Evolutionary conservation across 2,329 filamentous ascomycete genomes (phyloP).

Genomic region (Sporothrix pseudoabietina): DNA sequence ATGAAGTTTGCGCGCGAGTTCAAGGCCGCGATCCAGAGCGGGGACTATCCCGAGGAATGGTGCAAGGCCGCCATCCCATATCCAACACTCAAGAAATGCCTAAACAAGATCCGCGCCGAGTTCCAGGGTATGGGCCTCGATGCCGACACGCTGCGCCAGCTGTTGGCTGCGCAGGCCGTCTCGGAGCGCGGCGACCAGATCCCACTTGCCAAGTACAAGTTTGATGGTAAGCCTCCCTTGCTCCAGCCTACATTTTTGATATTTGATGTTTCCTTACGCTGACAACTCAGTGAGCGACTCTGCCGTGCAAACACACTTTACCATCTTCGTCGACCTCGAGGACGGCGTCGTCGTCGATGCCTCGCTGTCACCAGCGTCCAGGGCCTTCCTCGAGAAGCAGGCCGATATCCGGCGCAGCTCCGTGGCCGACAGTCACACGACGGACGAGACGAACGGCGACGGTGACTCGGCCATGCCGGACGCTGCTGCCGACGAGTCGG

Average conservation of each 20-base stretch:
- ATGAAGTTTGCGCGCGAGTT: conserved; percentile 92
- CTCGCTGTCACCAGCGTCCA: conserved; percentile 65
- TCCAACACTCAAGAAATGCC: conserved; percentile 82
- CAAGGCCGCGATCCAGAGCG: conserved; percentile 60
- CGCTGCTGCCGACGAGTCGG: neutral
- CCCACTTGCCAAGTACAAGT: conserved; percentile 52
- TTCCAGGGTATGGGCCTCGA: conserved; percentile 71
- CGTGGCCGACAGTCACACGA: neutral
- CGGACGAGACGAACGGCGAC: neutral
- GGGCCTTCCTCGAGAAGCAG: conserved; percentile 63
- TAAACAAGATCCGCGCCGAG: conserved; percentile 77
- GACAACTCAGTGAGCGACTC: conserved; percentile 32
- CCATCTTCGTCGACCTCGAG: conserved; percentile 66
- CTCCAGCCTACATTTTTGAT: neutral
- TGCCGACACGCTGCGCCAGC: conserved; percentile 65
- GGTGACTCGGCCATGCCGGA: neutral
- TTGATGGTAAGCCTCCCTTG: conserved; percentile 48
- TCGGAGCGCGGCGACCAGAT: conserved; percentile 39
- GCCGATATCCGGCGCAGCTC: conserved; percentile 40
- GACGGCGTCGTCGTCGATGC: conserved; percentile 71
- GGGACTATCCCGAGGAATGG: conserved; percentile 71
- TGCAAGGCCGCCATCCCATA: conserved; percentile 79
- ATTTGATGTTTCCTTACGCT: neutral
- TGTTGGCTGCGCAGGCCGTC: conserved; percentile 58
- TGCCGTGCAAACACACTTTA: conserved; percentile 66